Base-by-base conservation (phyloP, 306 rosid genomes). In the Quercus robur region DNA sequence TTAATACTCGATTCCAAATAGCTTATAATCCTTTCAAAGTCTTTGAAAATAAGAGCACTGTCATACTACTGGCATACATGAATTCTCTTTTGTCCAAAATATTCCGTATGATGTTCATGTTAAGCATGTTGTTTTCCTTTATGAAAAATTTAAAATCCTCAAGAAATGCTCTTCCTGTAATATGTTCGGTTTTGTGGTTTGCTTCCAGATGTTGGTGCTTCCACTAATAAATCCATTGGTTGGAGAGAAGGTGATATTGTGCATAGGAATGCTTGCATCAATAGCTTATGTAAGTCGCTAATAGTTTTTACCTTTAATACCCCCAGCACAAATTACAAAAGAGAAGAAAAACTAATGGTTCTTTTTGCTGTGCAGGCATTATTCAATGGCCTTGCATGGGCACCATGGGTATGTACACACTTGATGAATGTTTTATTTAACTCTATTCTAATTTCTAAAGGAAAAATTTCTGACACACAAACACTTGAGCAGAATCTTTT, bases 371-470 rank as follows among this genome's bases (percentile, higher is more conserved):
- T 62, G 73, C 74, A 93, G 98, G 93, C 93, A 72, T 82, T 86
- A 90, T 88, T 91, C 74, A 81, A 89, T 80, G 98, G 98, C 75
- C 80, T 93, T 77, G 97, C 98, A 80, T 93, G 94, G 98, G 97
- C 97, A 14, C 77, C 94, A 30, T 91, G 97, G 98, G 97, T 91
- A 84, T 5, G 90, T 33, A 72, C 64, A 67, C 75, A 66, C 70
- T 78, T 66, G 74, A 75, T 55, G 72, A 33, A 8, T 67, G 52
- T 4, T 4, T 31, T 18, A 66, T 7, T 18, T 33, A 30, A 5
- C n/a, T 8, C 15, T 67, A 2, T 63, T 3, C 38, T 63, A 2
- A 63, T 10, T 63, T 6, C n/a, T 63, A 2, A 63, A 21, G 30
- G 64, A 23, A 58, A 5, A 58, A 9, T 58, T 58, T 21, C 5